These are phyloP conservation scores for Vitellaria paradoxa DNA, from an alignment of 179 eudicot species.

Conservation along the genomic window DNA sequence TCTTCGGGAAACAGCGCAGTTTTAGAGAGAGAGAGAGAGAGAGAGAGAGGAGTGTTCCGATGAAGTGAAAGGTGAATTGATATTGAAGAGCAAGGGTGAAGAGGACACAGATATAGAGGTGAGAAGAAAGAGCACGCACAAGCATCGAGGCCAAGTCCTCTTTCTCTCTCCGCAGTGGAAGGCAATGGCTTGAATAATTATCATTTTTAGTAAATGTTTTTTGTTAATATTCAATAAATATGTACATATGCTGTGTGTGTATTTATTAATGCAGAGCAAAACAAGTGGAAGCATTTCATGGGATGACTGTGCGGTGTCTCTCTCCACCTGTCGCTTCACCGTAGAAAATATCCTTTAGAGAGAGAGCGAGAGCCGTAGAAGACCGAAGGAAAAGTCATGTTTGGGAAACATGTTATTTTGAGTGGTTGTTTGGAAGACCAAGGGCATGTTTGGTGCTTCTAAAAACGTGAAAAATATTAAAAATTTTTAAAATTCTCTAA, in stretches of 20 bases:
- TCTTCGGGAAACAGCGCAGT: conserved; percentile 32
- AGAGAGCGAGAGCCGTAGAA: not conserved
- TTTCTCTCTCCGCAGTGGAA: not conserved
- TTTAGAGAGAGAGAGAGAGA: conserved; percentile 1
- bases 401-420: too few relatives aligned
- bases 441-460: too few relatives aligned
- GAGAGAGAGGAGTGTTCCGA: conserved; percentile 14
- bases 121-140: conserved; percentile 20
- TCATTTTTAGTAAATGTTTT: not conserved
- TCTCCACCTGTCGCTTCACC: conserved; percentile 21
- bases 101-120: conserved; percentile 29
- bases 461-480: too few relatives aligned
- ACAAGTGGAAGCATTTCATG: conserved; percentile 35
- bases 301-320: conserved; percentile 33
- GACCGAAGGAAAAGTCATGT: not conserved
- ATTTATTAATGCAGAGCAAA: conserved; percentile 11
- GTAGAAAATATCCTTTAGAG: conserved; percentile 7
- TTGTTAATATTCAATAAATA: not conserved
- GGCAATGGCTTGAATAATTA: not conserved
- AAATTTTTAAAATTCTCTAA: too few relatives aligned
- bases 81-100: conserved; percentile 3
- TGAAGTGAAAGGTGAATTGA: not conserved
- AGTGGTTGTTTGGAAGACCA: too few relatives aligned
- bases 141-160: conserved; percentile 21
- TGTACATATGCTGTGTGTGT: not conserved